Evolutionary conservation across 345 rosid genomes (phyloP).

Genomic region (Laguncularia racemosa): DNA sequence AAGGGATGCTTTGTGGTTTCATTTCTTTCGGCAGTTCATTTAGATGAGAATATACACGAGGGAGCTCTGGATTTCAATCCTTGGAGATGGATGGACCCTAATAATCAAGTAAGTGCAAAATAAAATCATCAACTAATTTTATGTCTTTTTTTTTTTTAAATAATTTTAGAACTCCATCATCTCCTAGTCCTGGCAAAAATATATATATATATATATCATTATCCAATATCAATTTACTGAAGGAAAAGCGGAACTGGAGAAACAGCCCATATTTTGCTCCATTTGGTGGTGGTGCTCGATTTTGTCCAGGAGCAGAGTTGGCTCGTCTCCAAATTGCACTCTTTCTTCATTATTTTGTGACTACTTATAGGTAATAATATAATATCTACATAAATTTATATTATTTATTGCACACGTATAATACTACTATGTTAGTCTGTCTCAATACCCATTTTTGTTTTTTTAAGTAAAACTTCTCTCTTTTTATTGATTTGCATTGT

Average conservation of each 20-base stretch:
- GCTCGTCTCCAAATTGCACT: slow-evolving; percentile 86
- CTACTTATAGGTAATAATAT: slow-evolving; percentile 39
- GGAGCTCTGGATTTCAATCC: slow-evolving; percentile 59
- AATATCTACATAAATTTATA: no score
- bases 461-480: background rate
- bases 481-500: background rate
- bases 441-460: background rate
- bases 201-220: no score
- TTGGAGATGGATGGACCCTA: slow-evolving; percentile 83
- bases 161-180: background rate
- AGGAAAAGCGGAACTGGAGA: slow-evolving; percentile 91
- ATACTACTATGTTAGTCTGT: no score
- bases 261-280: slow-evolving; percentile 54
- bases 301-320: slow-evolving; percentile 86
- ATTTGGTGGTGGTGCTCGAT: slow-evolving; percentile 84
- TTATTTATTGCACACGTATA: no score
- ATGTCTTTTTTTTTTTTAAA: background rate
- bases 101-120: slow-evolving; percentile 47
- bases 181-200: no score
- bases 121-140: no score
- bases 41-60: slow-evolving; percentile 55
- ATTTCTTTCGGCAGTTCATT: slow-evolving; percentile 76
- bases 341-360: slow-evolving; percentile 61
- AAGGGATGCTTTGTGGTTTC: slow-evolving; percentile 83
- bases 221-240: slow-evolving; percentile 6